Base-by-base conservation (phyloP, 2,329 filamentous ascomycete genomes). In the Cordyceps pruinosa region DNA sequence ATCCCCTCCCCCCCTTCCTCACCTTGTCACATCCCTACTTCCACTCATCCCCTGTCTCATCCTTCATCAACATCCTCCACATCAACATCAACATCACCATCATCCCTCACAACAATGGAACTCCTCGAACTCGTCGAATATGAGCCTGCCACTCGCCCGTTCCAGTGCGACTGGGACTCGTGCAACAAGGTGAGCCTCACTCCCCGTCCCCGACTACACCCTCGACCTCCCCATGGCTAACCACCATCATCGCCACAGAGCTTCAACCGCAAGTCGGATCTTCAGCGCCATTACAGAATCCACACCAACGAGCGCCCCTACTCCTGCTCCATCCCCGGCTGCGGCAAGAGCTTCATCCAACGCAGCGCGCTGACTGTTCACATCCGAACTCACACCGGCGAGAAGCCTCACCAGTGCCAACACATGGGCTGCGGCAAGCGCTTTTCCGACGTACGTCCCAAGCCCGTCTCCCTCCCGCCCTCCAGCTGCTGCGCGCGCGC, bases 231-330 rank as follows among this genome's bases (percentile, higher is more conserved):
- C 25, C 56, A 39, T 39, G 21, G 30, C 58, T 21, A 35, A 21
- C 17, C 23, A 47, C 21, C 37, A 26, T 45, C 30, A 17, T 13
- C n/a, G 65, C 30, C 64, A 28, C 63, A 88, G 85, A 85, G 82
- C 72, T 88, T 88, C 75, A 87, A 87, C 70, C 78, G 85, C 65
- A 88, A 88, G 70, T 88, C 85, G 19, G 85, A 88, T 64, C 73
- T 88, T 59, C 84, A 87, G 66, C 78, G 85, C 66, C 85, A 88
- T 66, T 86, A 86, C 66, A 79, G 85, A 61, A 88, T 88, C 66
- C 85, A 88, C 70, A 88, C 85, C 55, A 87, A 87, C 66, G 85
- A 88, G 69, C 75, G 85, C 21, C 85, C 85, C 10, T 87, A 87
- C 67, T 76, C 78, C 30, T 88, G 85, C 70, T 74, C 74, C 56